Base-by-base conservation (phyloP, 352 stramenopile genomes). In the Phytophthora syringae region DNA sequence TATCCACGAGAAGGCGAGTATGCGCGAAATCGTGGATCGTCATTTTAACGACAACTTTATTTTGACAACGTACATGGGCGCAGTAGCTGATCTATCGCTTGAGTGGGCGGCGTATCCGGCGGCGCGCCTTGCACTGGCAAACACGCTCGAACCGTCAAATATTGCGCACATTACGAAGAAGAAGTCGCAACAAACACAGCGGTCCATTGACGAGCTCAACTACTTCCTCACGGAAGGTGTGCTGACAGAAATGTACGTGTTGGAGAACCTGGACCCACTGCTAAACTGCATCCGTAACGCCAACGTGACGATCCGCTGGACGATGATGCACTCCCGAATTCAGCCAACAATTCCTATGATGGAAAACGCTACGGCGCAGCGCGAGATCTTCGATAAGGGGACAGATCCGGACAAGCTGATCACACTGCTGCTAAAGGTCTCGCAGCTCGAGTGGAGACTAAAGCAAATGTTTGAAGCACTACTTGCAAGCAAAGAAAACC, bases 21-120 rank as follows among this genome's bases (percentile, higher is more conserved):
- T 99, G 89, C 89, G 95, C 40, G 93, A 98, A 73, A 97, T 98
- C 55, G 94, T 98, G 5, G 95, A 99, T 75, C 92, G 92, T 21
- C 94, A 97, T 67, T 99, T 99, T 66, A 96, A 97, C 64, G 96
- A 99, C 76, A 98, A 98, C 80, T 98, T 97, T 62, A 97, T 98
- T 52, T 73, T 99, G 47, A 88, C 92, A 34, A 97, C 87, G n/a
- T 98, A 98, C 72, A 98, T 98, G 93, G 96, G 96, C 22, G 81
- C 94, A 13, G 88, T 97, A 18, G 92, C 95, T 0, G 95, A 99
- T 70, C 69, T 99, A 11, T 95, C 82, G 51, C 52, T 98, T 30
- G 95, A 98, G 60, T 99, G 96, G 96, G 85, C 77, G 2, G 74
- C 83, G 24, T 98, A 98, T 64, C 82, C 84, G 0, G 94, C 95